Conservation (phyloP, 108 stramenopile species). For the Fistulifera solaris region DNA sequence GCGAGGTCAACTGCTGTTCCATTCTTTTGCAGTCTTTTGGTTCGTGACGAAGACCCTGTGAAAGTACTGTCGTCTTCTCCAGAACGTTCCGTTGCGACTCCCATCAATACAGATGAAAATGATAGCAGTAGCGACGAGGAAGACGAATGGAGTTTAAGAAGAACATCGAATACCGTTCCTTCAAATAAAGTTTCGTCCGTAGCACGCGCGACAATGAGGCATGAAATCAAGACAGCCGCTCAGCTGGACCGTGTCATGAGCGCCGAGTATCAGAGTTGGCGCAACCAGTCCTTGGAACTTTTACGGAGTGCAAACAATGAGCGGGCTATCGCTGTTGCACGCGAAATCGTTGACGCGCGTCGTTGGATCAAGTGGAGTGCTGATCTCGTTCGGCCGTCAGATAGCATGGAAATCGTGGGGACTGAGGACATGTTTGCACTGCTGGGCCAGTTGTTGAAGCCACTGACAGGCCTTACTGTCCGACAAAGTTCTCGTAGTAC, state of each 20-base stretch:
- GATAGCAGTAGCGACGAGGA: not conserved
- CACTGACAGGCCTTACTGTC: not conserved
- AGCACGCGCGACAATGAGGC: not conserved
- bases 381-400: not conserved
- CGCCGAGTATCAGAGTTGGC: not conserved
- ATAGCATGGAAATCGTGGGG: not conserved
- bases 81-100: not conserved
- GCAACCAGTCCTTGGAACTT: not conserved
- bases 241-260: not conserved
- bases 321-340: not conserved
- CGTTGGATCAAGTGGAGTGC: not conserved
- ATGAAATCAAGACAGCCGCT: not conserved
- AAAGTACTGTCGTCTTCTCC: not conserved
- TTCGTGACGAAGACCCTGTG: not conserved
- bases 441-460: not conserved
- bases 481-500: constrained; percentile 1
- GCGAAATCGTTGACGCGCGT: not conserved
- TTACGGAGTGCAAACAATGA: not conserved
- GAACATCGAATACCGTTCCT: not conserved
- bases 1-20: not conserved
- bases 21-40: constrained; percentile 4
- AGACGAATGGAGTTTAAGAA: not conserved
- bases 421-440: not conserved
- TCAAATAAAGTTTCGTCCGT: not conserved
- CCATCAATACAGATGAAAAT: not conserved